Percentiles rank a stretch among this genome's conserved stretches.
Evolutionary conservation across 768 basidiomycete species (phyloP).

Genomic region (Candolleomyces aberdarensis): DNA sequence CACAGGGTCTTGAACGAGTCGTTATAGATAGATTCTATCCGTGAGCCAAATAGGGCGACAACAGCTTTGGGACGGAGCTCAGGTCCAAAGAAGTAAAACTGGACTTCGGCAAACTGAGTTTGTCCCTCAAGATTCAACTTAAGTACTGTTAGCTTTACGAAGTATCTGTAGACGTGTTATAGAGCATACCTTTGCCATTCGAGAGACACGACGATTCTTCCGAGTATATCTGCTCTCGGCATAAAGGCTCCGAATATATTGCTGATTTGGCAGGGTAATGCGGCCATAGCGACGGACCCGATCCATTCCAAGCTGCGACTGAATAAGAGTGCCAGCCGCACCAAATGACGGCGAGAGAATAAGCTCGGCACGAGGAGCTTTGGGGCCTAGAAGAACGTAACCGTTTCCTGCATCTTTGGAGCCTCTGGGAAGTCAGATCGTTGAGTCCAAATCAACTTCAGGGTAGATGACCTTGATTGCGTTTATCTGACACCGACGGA

Average conservation of each 20-base stretch:
- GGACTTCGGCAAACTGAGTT: neutral
- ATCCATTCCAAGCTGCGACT: neutral
- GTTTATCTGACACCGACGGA: constrained; percentile 18
- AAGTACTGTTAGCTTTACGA: neutral
- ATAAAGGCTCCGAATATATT: no score
- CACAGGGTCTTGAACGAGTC: neutral
- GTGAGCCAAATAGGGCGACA: neutral
- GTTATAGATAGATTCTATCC: neutral
- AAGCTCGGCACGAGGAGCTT: neutral
- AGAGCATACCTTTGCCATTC: neutral
- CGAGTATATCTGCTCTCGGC: neutral
- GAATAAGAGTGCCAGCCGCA: neutral
- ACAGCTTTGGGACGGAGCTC: neutral
- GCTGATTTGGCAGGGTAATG: no score
- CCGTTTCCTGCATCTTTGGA: neutral
- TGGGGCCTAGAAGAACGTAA: neutral
- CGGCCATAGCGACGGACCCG: neutral
- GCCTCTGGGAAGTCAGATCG: neutral
- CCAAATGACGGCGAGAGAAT: neutral
- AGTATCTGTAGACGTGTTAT: neutral
- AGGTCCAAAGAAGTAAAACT: neutral
- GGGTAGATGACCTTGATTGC: constrained; percentile 14
- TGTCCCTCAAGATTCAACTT: neutral
- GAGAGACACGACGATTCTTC: neutral
- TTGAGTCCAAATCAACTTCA: neutral